Evolutionary conservation across 139 green algal genomes (phyloP).

Genomic region (Asterochloris erici): DNA sequence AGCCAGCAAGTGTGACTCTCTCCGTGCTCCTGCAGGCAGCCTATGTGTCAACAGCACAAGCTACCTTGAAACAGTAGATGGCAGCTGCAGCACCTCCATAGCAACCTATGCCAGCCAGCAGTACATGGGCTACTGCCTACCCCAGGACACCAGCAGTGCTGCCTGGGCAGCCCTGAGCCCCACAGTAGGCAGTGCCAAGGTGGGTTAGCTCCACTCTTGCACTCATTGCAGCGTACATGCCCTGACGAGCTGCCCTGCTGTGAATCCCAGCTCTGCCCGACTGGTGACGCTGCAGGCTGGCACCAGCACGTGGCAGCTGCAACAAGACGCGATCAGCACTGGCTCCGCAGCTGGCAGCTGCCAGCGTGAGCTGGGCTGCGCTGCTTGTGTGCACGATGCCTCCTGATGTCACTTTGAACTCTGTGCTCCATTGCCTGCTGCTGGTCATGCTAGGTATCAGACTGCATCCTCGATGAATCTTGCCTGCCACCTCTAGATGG

Average conservation of each 20-base stretch:
- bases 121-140: slow-evolving; percentile 15
- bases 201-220: background rate
- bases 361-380: background rate
- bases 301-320: too few relatives aligned
- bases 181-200: background rate
- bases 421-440: background rate
- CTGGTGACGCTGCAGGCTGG: too few relatives aligned
- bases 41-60: slow-evolving; percentile 5
- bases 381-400: background rate
- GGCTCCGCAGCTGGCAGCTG: background rate
- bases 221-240: background rate
- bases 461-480: background rate
- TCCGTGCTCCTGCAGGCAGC: background rate
- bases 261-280: too few relatives aligned
- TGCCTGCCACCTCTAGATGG: too few relatives aligned
- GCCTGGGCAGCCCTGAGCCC: background rate
- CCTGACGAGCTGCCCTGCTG: background rate
- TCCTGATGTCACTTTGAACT: background rate
- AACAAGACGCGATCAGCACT: background rate
- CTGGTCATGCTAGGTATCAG: background rate
- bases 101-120: slow-evolving; percentile 2
- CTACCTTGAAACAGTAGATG: background rate
- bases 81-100: background rate
- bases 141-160: background rate
- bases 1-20: background rate